Percentiles rank a stretch among this genome's conserved stretches.
Conservation (phyloP, 305 asterid genomes). For the Salvia sclarea region DNA sequence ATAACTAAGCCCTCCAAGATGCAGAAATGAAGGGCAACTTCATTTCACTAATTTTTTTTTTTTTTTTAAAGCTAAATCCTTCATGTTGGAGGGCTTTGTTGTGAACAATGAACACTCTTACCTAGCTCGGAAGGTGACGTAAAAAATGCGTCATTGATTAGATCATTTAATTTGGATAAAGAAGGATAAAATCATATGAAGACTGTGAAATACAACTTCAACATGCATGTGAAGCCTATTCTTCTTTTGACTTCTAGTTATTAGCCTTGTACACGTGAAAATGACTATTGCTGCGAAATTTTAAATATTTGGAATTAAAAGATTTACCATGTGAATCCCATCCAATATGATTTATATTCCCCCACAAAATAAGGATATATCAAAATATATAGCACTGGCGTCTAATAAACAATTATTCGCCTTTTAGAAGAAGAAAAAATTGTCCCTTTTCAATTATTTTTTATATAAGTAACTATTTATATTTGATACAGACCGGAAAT, state of each 20-base stretch:
- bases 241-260: conserved; percentile 1
- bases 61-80: too few species aligned
- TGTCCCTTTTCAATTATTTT: too few species aligned
- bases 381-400: background rate
- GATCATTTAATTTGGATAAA: background rate
- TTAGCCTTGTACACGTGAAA: background rate
- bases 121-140: background rate
- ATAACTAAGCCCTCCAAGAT: too few species aligned
- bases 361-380: background rate
- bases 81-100: too few species aligned
- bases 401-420: too few species aligned
- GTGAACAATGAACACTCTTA: too few species aligned
- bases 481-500: too few species aligned
- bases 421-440: too few species aligned
- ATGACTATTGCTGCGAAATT: background rate
- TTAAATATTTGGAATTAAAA: background rate
- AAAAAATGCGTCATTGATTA: background rate
- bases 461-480: too few species aligned
- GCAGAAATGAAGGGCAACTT: too few species aligned
- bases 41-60: too few species aligned
- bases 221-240: background rate
- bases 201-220: background rate
- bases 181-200: background rate
- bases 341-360: background rate
- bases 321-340: background rate